These are phyloP conservation scores for Spiromastix sp. DNA, from an alignment of 2,329 filamentous ascomycete genomes.

Conservation along the genomic window DNA sequence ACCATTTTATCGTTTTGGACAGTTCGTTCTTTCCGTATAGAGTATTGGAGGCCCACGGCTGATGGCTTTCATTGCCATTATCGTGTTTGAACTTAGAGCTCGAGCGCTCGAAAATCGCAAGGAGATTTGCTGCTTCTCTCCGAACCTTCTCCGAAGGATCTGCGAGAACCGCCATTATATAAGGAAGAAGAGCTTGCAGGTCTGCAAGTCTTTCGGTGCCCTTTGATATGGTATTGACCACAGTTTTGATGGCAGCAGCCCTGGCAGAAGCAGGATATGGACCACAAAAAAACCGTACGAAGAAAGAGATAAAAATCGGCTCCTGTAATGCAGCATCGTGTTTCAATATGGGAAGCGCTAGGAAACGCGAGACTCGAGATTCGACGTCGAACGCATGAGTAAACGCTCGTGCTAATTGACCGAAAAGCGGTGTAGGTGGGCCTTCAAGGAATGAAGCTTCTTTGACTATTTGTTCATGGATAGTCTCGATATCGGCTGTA, in stretches of 20 bases:
- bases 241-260: conserved; percentile 56
- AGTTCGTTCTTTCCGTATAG: conserved; percentile 53
- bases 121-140: conserved; percentile 59
- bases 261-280: conserved; percentile 59
- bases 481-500: conserved; percentile 22
- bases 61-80: conserved; percentile 17
- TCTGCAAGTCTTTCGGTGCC: conserved; percentile 45
- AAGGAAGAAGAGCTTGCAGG: conserved; percentile 74
- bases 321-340: conserved; percentile 42
- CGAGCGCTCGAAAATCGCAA: conserved; percentile 45
- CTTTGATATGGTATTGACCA: conserved; percentile 46
- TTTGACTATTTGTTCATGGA: conserved; percentile 18
- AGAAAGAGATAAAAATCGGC: conserved; percentile 64
- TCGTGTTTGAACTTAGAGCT: conserved; percentile 40
- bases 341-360: conserved; percentile 27
- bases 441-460: conserved; percentile 28
- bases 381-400: conserved; percentile 22
- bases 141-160: conserved; percentile 70
- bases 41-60: conserved; percentile 49
- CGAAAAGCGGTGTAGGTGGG: conserved; percentile 24
- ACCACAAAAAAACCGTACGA: conserved; percentile 64
- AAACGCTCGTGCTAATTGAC: conserved; percentile 29
- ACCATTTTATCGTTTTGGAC: conserved; percentile 42
- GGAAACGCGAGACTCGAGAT: conserved; percentile 23
- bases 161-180: conserved; percentile 61